A percentile compares a stretch with the other conserved stretches of the same genome.
phyloP scores from a whole-genome alignment of 805 yeast genomes.

The Saccharomycopsis schoenii region DNA sequence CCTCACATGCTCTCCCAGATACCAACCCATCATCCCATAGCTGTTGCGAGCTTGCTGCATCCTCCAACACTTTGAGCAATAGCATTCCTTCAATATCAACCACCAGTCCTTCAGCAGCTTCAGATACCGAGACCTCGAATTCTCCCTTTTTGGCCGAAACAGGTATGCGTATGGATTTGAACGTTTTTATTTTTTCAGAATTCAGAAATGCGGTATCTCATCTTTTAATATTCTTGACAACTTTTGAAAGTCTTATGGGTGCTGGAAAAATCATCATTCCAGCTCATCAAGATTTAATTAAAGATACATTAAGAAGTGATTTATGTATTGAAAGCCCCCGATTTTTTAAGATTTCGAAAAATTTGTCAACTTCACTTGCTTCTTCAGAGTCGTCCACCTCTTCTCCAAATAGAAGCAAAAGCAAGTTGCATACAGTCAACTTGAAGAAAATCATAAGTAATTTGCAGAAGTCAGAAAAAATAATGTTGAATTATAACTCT shows the following conservation, averaged over 20 bases:
- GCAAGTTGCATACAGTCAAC: constrained; percentile 4
- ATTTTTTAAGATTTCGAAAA: neutral
- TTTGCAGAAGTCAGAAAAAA: constrained; percentile 12
- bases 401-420: neutral
- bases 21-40: neutral
- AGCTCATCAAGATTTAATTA: neutral
- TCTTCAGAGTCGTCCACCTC: neutral
- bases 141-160: neutral
- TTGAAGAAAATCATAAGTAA: constrained; percentile 9
- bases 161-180: neutral
- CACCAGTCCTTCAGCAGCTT: neutral
- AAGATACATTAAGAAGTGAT: neutral
- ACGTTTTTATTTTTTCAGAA: neutral
- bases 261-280: neutral
- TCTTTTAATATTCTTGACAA: neutral
- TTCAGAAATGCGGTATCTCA: neutral
- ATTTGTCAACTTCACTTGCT: neutral
- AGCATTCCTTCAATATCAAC: neutral
- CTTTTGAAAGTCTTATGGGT: neutral
- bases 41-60: neutral
- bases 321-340: neutral
- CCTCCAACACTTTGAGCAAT: neutral
- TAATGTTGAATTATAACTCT: constrained; percentile 8
- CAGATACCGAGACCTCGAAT: neutral
- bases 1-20: neutral